Evolutionary conservation across 768 basidiomycete genomes (phyloP), one percentile per base, ranked within the genome.

Genomic region (Leccinum longicurvipes): DNA sequence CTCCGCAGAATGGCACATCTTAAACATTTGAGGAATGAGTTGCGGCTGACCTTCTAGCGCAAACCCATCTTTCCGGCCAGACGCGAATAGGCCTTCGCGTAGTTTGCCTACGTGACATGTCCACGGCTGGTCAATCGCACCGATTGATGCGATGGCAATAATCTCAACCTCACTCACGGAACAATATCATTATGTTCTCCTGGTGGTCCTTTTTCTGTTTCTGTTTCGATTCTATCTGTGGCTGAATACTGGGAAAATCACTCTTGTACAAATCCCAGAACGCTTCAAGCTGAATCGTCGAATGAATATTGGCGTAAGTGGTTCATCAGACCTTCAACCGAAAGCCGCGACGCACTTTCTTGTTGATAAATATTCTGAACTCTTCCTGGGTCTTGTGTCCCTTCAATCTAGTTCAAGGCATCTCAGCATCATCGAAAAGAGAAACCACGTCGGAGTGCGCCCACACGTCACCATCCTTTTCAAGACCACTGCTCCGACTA

Each of bases 391-490:
- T 74, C 28, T 66, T 73, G 47, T 56, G 66, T 59, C 84, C 75
- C 62, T 86, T 88, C 65, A 91, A 68, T 49, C 89, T 91, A 65
- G 44, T 25, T 9, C 44, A 24, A 25, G 21, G 60, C 4, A 61
- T 51, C 72, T 78, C 58, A 60, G 59, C 58, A 67, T 53, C 63
- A 67, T 79, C 69, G 74, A 15, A n/a, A 51, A 32, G 45, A 49
- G 21, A 50, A 24, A 41, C 23, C 10, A 45, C 29, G 3, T 14
- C 17, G 19, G 15, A n/a, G 6, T 36, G 25, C 11, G 65, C 89
- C 79, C 71, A 91, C 89, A 80, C 78, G 72, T 90, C 85, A 36
- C 89, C 88, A 57, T 83, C 87, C 60, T 81, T 83, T 61, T 86
- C 85, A 24, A 90, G 66, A 10, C 89, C 88, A 60, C 89, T 85